Percentiles rank a stretch among this genome's conserved stretches.
These are phyloP conservation scores for Sporothrix variecibatus DNA, from an alignment of 2,329 filamentous ascomycete species.

Conservation along the genomic window DNA sequence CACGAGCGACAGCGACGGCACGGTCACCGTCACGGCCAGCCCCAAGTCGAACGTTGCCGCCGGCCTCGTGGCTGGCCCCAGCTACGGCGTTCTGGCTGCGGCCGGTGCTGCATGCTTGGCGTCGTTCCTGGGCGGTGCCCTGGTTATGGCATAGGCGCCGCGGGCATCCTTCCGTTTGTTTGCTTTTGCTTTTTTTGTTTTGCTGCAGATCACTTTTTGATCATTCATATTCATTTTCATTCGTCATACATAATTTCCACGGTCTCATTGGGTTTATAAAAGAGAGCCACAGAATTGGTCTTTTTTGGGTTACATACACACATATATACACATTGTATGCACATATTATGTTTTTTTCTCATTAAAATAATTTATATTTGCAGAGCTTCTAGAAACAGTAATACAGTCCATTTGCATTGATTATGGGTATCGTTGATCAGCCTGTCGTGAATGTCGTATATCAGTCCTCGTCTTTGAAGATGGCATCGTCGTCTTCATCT, in stretches of 20 bases:
- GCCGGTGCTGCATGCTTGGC: conserved; percentile 33
- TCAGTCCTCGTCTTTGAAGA: background rate
- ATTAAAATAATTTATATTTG: background rate
- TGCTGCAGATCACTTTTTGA: background rate
- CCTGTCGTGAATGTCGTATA: background rate
- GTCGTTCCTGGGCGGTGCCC: conserved; percentile 35
- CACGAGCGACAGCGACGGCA: conserved; percentile 21
- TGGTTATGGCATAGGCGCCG: conserved; percentile 33
- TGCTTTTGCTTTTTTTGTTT: background rate
- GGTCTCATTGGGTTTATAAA: background rate
- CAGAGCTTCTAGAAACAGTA: background rate
- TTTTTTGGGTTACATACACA: background rate
- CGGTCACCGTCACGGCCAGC: conserved; percentile 26
- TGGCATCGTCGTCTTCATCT: background rate
- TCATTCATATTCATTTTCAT: background rate
- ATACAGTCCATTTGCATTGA: background rate
- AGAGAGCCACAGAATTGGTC: background rate
- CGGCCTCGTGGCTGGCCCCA: conserved; percentile 25
- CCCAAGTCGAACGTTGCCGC: conserved; percentile 25
- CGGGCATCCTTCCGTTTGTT: background rate
- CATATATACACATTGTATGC: conserved; percentile 10
- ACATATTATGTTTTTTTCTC: background rate
- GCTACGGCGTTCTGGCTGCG: conserved; percentile 30
- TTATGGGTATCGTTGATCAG: background rate
- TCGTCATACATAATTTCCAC: background rate